A percentile compares a stretch with the other conserved stretches of the same genome.
Evolutionary conservation across 1,139 yeast species (phyloP).

Genomic region (Nakaseomyces glabratus): DNA sequence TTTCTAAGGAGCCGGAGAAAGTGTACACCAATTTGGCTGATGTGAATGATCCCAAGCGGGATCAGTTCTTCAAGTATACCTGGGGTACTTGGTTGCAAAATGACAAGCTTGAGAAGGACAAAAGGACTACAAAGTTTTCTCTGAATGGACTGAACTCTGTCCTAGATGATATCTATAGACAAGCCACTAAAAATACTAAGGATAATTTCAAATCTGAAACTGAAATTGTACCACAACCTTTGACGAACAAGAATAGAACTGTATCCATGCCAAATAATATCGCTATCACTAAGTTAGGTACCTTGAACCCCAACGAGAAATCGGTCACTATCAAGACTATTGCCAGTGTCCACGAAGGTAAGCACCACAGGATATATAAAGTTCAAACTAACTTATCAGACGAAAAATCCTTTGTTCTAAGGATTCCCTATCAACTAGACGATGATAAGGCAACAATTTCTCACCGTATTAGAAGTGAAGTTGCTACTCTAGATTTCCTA

Average conservation of each 20-base stretch:
- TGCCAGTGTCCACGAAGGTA: slow-evolving; percentile 85
- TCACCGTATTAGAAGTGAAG: slow-evolving; percentile 74
- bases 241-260: slow-evolving; percentile 36
- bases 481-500: slow-evolving; percentile 83
- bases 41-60: slow-evolving; percentile 59
- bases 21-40: slow-evolving; percentile 47
- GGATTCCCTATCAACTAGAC: slow-evolving; percentile 76
- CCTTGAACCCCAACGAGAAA: slow-evolving; percentile 35
- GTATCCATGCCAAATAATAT: slow-evolving; percentile 42
- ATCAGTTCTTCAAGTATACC: slow-evolving; percentile 70
- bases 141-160: slow-evolving; percentile 60
- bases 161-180: slow-evolving; percentile 36
- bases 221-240: slow-evolving; percentile 31
- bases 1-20: slow-evolving; percentile 26
- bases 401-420: slow-evolving; percentile 52
- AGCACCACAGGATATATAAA: slow-evolving; percentile 80
- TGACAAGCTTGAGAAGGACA: slow-evolving; percentile 62
- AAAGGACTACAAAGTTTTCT: slow-evolving; percentile 75
- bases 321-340: slow-evolving; percentile 52
- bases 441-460: slow-evolving; percentile 49
- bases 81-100: slow-evolving; percentile 94
- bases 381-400: slow-evolving; percentile 47
- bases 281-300: slow-evolving; percentile 36
- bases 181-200: slow-evolving; percentile 24
- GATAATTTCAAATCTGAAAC: slow-evolving; percentile 14